These are phyloP conservation scores for Ulmus americana DNA, from an alignment of 331 rosid species.

Conservation along the genomic window DNA sequence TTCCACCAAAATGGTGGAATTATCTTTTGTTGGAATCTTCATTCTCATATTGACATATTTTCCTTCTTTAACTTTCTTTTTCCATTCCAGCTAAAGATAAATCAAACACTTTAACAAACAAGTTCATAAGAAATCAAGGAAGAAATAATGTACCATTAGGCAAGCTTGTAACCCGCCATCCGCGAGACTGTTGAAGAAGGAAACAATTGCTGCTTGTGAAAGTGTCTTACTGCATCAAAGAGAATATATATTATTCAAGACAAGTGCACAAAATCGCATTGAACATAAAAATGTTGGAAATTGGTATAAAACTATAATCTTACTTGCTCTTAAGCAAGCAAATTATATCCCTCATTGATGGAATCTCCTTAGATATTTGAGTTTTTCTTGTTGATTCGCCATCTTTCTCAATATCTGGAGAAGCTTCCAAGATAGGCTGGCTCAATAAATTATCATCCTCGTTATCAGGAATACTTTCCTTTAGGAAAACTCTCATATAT, in stretches of 20 bases:
- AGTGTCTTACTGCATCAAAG: slow-evolving; percentile 53
- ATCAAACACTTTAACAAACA: neutral
- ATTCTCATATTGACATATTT: too few species aligned
- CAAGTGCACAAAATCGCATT: too few species aligned
- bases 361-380: slow-evolving; percentile 41
- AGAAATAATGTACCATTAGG: slow-evolving; percentile 43
- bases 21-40: too few species aligned
- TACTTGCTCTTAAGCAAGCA: slow-evolving; percentile 57
- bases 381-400: slow-evolving; percentile 15
- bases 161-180: slow-evolving; percentile 66
- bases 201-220: slow-evolving; percentile 62
- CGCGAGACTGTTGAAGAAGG: slow-evolving; percentile 63
- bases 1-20: too few species aligned
- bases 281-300: too few species aligned
- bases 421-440: slow-evolving; percentile 52
- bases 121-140: neutral
- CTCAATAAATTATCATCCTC: slow-evolving; percentile 15
- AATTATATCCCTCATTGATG: slow-evolving; percentile 39
- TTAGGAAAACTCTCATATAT: slow-evolving; percentile 79
- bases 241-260: neutral
- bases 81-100: too few species aligned
- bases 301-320: neutral
- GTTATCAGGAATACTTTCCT: slow-evolving; percentile 43
- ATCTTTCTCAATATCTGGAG: slow-evolving; percentile 14
- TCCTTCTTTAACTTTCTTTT: too few species aligned